Percentiles rank a stretch among this genome's conserved stretches.
These are phyloP conservation scores for Boletus speciosus DNA, from an alignment of 768 basidiomycete species.

Conservation along the genomic window DNA sequence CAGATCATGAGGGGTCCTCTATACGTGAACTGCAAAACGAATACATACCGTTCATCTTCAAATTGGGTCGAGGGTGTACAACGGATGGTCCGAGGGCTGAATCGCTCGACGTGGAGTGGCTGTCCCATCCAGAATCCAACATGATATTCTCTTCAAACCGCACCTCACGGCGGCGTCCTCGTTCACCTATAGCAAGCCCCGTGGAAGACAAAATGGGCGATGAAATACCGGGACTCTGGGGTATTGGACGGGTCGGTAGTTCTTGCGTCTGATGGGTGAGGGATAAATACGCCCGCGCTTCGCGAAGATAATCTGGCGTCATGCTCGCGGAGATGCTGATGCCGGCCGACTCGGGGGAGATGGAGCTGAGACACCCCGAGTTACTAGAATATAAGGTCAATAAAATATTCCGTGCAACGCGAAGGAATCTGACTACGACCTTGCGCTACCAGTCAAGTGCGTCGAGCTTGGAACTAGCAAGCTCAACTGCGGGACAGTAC, in stretches of 20 bases:
- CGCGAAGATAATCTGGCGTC: constrained; percentile 33
- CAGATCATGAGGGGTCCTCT: neutral
- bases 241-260: constrained; percentile 6
- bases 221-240: constrained; percentile 21
- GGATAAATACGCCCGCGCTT: constrained; percentile 32
- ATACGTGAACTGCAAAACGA: neutral
- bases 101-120: constrained; percentile 29
- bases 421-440: constrained; percentile 7
- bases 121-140: constrained; percentile 28
- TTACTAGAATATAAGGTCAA: constrained; percentile 16
- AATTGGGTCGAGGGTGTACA: constrained; percentile 10
- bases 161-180: constrained; percentile 31
- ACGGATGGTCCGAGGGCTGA: constrained; percentile 26
- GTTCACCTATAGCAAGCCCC: constrained; percentile 26
- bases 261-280: constrained; percentile 24
- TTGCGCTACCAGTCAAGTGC: constrained; percentile 9
- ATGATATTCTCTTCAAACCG: constrained; percentile 34
- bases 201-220: constrained; percentile 32
- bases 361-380: constrained; percentile 28
- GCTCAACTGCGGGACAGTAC: constrained; percentile 24
- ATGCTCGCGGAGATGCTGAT: constrained; percentile 29
- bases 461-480: constrained; percentile 26
- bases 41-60: constrained; percentile 22
- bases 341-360: constrained; percentile 33
- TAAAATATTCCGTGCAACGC: neutral